Evolutionary conservation across 73 alveolate species (phyloP).

Genomic region (Tetrahymena thermophila): DNA sequence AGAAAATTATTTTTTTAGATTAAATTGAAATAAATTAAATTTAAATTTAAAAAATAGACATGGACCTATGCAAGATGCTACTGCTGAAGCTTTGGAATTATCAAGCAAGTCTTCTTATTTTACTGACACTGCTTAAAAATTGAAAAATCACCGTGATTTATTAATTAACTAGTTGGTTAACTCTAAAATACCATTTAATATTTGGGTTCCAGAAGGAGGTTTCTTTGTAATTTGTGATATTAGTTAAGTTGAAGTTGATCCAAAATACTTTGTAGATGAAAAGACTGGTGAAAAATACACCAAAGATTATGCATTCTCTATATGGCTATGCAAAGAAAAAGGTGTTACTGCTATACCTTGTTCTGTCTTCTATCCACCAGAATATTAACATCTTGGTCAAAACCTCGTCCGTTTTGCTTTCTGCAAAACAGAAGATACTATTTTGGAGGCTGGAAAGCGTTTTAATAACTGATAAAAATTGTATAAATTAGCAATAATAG

Average conservation of each 20-base stretch:
- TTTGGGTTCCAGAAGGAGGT: conserved; percentile 58
- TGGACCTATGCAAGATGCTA: conserved; percentile 25
- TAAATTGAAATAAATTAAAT: neutral
- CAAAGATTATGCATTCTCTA: conserved; percentile 57
- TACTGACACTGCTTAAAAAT: conserved; percentile 10
- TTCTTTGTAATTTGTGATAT: conserved; percentile 60
- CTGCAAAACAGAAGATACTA: conserved; percentile 49
- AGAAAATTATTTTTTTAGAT: neutral
- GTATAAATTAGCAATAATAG: neutral
- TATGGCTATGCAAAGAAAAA: conserved; percentile 52
- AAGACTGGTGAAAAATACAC: conserved; percentile 43
- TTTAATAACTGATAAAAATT: neutral
- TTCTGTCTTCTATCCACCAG: conserved; percentile 38
- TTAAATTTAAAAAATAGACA: conserved; percentile 5
- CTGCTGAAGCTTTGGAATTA: conserved; percentile 17
- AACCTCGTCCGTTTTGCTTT: conserved; percentile 52
- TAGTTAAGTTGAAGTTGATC: conserved; percentile 33
- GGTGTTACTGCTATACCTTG: conserved; percentile 60
- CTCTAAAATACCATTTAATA: conserved; percentile 33
- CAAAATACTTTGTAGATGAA: conserved; percentile 43
- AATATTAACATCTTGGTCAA: conserved; percentile 33
- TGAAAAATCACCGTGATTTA: conserved; percentile 33
- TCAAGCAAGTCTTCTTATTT: neutral
- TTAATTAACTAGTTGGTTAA: conserved; percentile 34
- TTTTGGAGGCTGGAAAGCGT: conserved; percentile 35